phyloP scores from a whole-genome alignment of 331 rosid genomes.

The Erythrophleum ivorense region DNA sequence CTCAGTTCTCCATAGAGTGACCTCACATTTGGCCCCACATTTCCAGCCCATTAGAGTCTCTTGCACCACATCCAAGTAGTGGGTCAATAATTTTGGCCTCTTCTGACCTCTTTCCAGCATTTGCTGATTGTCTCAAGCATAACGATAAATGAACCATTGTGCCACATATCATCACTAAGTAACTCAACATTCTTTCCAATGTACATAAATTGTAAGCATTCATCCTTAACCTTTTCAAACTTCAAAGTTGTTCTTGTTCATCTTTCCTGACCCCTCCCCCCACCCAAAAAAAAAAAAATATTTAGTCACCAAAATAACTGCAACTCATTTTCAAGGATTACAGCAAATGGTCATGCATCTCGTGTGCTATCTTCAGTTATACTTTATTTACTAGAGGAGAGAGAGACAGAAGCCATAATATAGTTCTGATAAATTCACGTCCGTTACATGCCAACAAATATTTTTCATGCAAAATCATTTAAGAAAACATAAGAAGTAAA shows the following conservation, averaged over 20 bases:
- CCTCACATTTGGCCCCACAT: no score
- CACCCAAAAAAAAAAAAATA: background rate
- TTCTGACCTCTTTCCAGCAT: background rate
- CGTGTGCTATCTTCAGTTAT: background rate
- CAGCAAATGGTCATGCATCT: background rate
- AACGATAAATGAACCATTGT: background rate
- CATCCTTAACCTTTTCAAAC: background rate
- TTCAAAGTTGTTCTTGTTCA: background rate
- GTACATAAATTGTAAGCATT: background rate
- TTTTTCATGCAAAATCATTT: conserved; percentile 12
- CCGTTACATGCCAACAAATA: background rate
- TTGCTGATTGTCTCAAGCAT: background rate
- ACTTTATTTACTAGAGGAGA: background rate
- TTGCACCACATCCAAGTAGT: no score
- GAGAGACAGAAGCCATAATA: conserved; percentile 8
- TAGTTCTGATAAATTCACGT: background rate
- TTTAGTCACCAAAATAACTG: background rate
- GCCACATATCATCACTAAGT: background rate
- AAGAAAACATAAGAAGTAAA: background rate
- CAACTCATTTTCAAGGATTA: background rate
- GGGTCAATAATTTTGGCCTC: no score
- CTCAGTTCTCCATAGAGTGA: no score
- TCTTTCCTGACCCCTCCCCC: background rate
- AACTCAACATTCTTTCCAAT: background rate
- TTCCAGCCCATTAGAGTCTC: no score